These are phyloP conservation scores for Colletotrichum lentis DNA, from an alignment of 2,329 filamentous ascomycete species.

Conservation along the genomic window DNA sequence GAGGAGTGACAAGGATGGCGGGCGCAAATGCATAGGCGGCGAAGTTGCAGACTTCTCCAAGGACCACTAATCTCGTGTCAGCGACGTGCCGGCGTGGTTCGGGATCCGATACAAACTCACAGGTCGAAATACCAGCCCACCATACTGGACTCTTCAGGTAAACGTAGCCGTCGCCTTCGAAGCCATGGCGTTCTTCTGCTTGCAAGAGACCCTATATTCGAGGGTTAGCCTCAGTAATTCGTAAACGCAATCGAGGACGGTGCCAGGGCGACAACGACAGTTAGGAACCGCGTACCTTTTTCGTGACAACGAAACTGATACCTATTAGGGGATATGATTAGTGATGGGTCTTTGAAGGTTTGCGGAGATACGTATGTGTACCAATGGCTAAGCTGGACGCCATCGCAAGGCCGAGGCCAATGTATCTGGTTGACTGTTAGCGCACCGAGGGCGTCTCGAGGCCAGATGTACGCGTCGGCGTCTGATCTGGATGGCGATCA, in stretches of 20 bases:
- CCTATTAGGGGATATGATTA: slow-evolving; percentile 59
- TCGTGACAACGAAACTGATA: slow-evolving; percentile 98
- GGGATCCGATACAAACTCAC: slow-evolving; percentile 61
- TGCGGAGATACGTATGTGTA: slow-evolving; percentile 47
- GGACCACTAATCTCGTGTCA: slow-evolving; percentile 69
- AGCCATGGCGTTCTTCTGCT: slow-evolving; percentile 89
- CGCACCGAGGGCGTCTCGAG: slow-evolving; percentile 26
- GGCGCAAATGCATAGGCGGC: slow-evolving; percentile 98
- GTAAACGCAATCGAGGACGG: slow-evolving; percentile 12
- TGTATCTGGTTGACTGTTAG: slow-evolving; percentile 66
- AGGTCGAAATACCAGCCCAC: slow-evolving; percentile 93
- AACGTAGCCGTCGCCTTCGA: slow-evolving; percentile 94
- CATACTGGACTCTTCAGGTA: slow-evolving; percentile 95
- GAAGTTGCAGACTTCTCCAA: slow-evolving; percentile 96
- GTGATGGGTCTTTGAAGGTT: slow-evolving; percentile 12
- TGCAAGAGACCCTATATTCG: slow-evolving; percentile 79
- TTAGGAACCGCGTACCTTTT: slow-evolving; percentile 73
- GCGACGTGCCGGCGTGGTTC: slow-evolving; percentile 2
- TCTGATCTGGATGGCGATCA: not conserved
- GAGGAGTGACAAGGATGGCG: slow-evolving; percentile 95
- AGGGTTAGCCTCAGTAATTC: slow-evolving; percentile 39
- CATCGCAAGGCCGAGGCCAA: slow-evolving; percentile 79
- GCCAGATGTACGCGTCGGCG: slow-evolving; percentile 14
- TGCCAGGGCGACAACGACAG: slow-evolving; percentile 8
- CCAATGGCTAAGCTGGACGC: slow-evolving; percentile 79